Conservation (phyloP, 768 basidiomycete species). For the Saitozyma sp. region DNA sequence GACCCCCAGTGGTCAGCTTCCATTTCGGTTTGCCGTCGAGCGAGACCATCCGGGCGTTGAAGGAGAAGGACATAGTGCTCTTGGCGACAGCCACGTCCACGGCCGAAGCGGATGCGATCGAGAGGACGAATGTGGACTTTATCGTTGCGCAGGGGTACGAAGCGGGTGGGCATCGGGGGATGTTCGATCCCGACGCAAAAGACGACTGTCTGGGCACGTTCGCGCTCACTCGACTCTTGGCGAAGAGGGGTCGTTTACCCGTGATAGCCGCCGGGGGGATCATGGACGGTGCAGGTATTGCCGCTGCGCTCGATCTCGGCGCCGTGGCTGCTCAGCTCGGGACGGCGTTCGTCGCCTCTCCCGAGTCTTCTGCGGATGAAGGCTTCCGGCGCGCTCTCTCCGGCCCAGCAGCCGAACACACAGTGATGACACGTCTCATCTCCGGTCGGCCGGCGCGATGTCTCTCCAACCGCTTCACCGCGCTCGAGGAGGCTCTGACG, state of each 20-base stretch:
- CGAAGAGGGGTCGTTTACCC: conserved; percentile 13
- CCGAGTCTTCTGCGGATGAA: conserved; percentile 38
- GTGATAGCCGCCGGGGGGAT: conserved; percentile 46
- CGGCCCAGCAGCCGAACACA: conserved; percentile 11
- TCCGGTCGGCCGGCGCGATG: conserved; percentile 42
- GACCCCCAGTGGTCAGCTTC: conserved; percentile 35
- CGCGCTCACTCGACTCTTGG: conserved; percentile 21
- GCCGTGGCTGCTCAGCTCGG: conserved; percentile 39
- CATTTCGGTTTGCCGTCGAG: conserved; percentile 40
- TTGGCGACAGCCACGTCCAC: conserved; percentile 33
- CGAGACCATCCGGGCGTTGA: conserved; percentile 17
- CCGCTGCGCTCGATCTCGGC: conserved; percentile 25
- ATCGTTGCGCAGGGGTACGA: conserved; percentile 44
- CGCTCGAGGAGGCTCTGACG: conserved; percentile 5
- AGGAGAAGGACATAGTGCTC: conserved; percentile 18
- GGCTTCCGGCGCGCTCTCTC: conserved; percentile 25
- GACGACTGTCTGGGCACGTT: conserved; percentile 31
- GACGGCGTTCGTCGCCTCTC: conserved; percentile 34
- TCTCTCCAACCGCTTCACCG: conserved; percentile 34
- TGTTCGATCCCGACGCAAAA: conserved; percentile 25
- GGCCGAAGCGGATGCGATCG: conserved; percentile 23
- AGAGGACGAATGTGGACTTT: conserved; percentile 28
- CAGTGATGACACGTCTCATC: conserved; percentile 28
- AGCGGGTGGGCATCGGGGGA: conserved; percentile 42
- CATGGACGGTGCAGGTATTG: conserved; percentile 39